A percentile compares a stretch with the other conserved stretches of the same genome.
These are phyloP conservation scores for Penicillium bovifimosum DNA, from an alignment of 495 filamentous ascomycete species.

Conservation along the genomic window DNA sequence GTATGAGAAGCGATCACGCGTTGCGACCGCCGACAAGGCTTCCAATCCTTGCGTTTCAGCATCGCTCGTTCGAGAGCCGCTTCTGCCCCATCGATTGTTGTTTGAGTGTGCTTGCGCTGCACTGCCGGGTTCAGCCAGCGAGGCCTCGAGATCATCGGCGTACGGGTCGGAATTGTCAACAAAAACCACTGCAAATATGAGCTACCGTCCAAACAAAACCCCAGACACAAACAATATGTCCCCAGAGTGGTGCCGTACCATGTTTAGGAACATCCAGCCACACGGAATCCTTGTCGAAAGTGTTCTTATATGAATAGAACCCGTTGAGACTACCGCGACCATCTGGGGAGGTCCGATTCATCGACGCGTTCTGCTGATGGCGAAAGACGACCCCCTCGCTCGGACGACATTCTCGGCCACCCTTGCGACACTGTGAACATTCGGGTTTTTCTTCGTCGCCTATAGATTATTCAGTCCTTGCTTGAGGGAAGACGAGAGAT, in stretches of 20 bases:
- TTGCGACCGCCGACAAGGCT: conserved; percentile 52
- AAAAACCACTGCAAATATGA: conserved; percentile 50
- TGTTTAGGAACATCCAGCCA: conserved; percentile 62
- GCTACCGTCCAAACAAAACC: neutral
- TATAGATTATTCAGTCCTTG: conserved; percentile 14
- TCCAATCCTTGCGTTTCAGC: conserved; percentile 49
- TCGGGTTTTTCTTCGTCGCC: conserved; percentile 53
- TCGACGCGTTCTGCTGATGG: conserved; percentile 68
- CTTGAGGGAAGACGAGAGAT: neutral
- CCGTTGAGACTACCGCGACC: conserved; percentile 48
- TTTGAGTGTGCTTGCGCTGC: conserved; percentile 25
- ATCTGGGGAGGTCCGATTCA: conserved; percentile 49
- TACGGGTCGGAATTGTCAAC: conserved; percentile 60
- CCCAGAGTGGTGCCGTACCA: conserved; percentile 25
- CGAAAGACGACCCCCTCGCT: conserved; percentile 61
- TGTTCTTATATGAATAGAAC: conserved; percentile 68
- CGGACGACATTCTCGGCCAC: conserved; percentile 54
- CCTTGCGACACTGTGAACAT: conserved; percentile 57
- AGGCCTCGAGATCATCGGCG: conserved; percentile 46
- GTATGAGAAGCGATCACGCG: conserved; percentile 43
- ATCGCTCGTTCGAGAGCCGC: conserved; percentile 27
- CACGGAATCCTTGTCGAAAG: conserved; percentile 54
- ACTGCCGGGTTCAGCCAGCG: conserved; percentile 29
- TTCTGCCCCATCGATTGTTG: conserved; percentile 29
- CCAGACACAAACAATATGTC: neutral